Conservation (phyloP, 768 basidiomycete genomes). For the Ramaria sp. region DNA sequence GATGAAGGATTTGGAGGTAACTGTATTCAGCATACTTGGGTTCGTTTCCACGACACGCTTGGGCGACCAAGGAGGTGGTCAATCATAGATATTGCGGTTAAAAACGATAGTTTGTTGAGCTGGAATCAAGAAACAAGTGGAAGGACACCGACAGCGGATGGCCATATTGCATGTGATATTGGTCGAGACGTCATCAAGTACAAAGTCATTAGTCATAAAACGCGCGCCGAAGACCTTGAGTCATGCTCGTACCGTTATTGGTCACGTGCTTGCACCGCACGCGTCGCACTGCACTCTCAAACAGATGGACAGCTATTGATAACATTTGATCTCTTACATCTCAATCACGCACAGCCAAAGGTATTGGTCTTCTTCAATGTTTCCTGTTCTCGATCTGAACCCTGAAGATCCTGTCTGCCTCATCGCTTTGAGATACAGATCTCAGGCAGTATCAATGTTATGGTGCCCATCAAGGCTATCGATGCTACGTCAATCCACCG, state of each 20-base stretch:
- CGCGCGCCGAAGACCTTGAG: too few species aligned
- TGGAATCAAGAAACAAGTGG: neutral
- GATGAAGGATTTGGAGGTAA: neutral
- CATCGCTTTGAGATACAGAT: neutral
- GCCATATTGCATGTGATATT: conserved; percentile 9
- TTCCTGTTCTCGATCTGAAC: neutral
- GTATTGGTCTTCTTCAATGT: neutral
- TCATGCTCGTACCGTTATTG: neutral
- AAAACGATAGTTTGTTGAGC: neutral
- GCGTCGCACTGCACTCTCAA: neutral
- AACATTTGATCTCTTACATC: neutral
- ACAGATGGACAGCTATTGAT: neutral
- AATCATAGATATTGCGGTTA: conserved; percentile 48
- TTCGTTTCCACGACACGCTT: conserved; percentile 79
- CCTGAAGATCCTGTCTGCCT: neutral
- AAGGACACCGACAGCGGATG: neutral
- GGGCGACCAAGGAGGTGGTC: conserved; percentile 88
- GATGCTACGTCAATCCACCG: conserved; percentile 71
- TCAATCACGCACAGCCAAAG: neutral
- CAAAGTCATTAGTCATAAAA: too few species aligned
- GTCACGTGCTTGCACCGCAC: neutral
- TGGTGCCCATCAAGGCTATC: conserved; percentile 41
- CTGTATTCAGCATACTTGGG: conserved; percentile 41
- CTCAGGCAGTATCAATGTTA: neutral
- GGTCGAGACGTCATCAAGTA: neutral